These are phyloP conservation scores for Entomortierella beljakovae DNA, from an alignment of 192 early-diverging fungal genomes.

Conservation along the genomic window DNA sequence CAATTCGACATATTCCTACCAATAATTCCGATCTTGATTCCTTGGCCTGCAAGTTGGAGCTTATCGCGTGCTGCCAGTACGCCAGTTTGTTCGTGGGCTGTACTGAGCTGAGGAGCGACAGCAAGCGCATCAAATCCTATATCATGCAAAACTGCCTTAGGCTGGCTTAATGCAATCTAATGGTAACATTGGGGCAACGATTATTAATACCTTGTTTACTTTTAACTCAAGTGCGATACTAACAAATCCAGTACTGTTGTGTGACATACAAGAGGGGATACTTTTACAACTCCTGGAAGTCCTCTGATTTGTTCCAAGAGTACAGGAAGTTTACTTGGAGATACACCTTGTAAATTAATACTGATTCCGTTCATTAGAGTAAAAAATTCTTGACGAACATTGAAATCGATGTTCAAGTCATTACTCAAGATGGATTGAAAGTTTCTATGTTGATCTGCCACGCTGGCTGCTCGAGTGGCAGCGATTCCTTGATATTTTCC, in stretches of 20 bases:
- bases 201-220: too few species aligned
- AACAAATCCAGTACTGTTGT: too few species aligned
- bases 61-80: slow-evolving; percentile 36
- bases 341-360: slow-evolving; percentile 22
- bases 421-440: slow-evolving; percentile 13
- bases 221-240: too few species aligned
- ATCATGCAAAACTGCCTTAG: slow-evolving; percentile 25
- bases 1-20: slow-evolving; percentile 45
- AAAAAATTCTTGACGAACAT: slow-evolving; percentile 40
- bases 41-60: slow-evolving; percentile 28
- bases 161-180: slow-evolving; percentile 24
- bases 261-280: slow-evolving; percentile 44
- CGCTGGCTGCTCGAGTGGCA: slow-evolving; percentile 6
- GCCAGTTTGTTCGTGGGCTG: slow-evolving; percentile 57
- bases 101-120: slow-evolving; percentile 36
- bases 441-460: slow-evolving; percentile 13
- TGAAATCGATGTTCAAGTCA: slow-evolving; percentile 11
- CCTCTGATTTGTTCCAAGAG: slow-evolving; percentile 27
- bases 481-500: slow-evolving; percentile 3
- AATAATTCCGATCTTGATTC: slow-evolving; percentile 62
- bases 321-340: background rate
- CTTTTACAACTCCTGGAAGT: slow-evolving; percentile 24
- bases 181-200: too few species aligned
- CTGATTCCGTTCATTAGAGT: slow-evolving; percentile 40
- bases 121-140: slow-evolving; percentile 12